These are phyloP conservation scores for Simplicillium aogashimaense DNA, from an alignment of 2,329 filamentous ascomycete species.

Conservation along the genomic window DNA sequence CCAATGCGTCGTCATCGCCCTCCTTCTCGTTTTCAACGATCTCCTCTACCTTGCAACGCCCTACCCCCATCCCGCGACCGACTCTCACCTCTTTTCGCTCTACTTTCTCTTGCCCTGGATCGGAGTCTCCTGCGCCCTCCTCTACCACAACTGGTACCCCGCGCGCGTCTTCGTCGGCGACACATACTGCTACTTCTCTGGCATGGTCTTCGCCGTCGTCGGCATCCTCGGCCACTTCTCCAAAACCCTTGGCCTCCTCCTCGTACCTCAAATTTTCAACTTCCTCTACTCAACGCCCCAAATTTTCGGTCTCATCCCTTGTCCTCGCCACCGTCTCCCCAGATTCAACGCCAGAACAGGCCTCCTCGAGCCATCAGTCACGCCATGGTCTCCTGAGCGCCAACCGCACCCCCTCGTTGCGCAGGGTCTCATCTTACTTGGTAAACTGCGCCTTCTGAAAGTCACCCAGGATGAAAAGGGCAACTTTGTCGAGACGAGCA, in stretches of 20 bases:
- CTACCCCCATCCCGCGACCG: constrained; percentile 85
- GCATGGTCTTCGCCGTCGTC: constrained; percentile 97
- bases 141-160: constrained; percentile 92
- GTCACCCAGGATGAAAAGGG: constrained; percentile 59
- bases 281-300: constrained; percentile 91
- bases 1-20: constrained; percentile 84
- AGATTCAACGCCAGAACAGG: constrained; percentile 79
- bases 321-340: constrained; percentile 84
- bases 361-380: constrained; percentile 77
- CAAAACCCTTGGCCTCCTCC: constrained; percentile 85
- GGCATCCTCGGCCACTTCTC: constrained; percentile 96
- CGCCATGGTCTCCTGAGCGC: constrained; percentile 56
- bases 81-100: constrained; percentile 91
- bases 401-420: constrained; percentile 60
- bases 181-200: constrained; percentile 98
- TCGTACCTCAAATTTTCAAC: constrained; percentile 93
- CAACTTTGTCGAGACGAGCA: constrained; percentile 68
- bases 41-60: constrained; percentile 73
- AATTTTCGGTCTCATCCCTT: constrained; percentile 81
- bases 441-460: constrained; percentile 56
- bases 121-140: constrained; percentile 78
- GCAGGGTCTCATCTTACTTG: constrained; percentile 56
- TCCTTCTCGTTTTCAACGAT: constrained; percentile 79
- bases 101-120: constrained; percentile 93
- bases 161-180: constrained; percentile 94